These are phyloP conservation scores for Metschnikowia matae DNA, from an alignment of 805 yeast genomes.

Conservation along the genomic window DNA sequence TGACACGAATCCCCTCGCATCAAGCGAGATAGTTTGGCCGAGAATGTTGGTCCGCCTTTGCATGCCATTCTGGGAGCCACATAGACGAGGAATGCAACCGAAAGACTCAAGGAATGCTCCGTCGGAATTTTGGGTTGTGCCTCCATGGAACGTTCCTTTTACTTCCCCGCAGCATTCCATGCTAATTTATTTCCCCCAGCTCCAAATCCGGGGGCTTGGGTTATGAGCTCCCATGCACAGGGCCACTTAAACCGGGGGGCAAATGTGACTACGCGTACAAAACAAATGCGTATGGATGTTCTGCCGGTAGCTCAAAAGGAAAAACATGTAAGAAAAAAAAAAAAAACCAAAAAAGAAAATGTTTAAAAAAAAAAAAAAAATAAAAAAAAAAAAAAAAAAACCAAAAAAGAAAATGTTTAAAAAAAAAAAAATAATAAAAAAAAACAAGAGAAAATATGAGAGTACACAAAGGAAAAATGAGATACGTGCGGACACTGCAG, in stretches of 20 bases:
- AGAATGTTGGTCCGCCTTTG: not conserved
- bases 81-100: not conserved
- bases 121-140: no score
- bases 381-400: not conserved
- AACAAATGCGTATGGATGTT: slow-evolving; percentile 1
- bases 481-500: not conserved
- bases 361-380: not conserved
- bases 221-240: not conserved
- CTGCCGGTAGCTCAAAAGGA: not conserved
- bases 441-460: not conserved
- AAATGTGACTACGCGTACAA: not conserved
- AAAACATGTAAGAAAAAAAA: not conserved
- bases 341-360: not conserved
- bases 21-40: slow-evolving; percentile 2
- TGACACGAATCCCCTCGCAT: slow-evolving; percentile 1
- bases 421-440: not conserved
- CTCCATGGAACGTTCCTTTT: no score
- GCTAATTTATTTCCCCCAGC: no score
- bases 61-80: not conserved
- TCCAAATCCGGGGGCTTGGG: not conserved
- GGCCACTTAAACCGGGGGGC: not conserved
- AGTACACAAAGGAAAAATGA: not conserved
- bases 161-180: no score
- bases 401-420: not conserved
- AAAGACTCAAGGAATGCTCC: no score